These are phyloP conservation scores for Tulasnella sp. DNA, from an alignment of 768 basidiomycete species.

Conservation along the genomic window DNA sequence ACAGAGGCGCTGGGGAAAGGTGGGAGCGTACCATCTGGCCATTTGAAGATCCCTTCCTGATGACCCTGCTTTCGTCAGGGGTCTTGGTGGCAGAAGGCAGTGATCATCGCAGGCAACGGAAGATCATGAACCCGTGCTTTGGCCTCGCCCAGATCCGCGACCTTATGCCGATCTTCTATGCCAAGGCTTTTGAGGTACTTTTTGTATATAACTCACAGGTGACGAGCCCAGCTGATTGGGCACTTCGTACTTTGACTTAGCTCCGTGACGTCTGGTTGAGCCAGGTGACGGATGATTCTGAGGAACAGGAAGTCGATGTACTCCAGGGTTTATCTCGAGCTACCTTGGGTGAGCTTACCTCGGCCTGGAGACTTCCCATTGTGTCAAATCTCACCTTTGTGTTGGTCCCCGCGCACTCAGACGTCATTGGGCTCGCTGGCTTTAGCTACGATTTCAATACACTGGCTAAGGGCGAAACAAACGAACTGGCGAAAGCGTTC, in stretches of 20 bases:
- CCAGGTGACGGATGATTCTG: neutral
- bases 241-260: neutral
- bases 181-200: constrained; percentile 36
- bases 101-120: neutral
- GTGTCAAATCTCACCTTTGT: too few relatives aligned
- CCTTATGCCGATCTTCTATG: constrained; percentile 44
- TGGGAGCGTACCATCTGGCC: neutral
- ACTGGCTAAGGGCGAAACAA: constrained; percentile 22
- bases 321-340: neutral
- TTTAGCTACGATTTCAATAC: constrained; percentile 30
- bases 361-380: constrained; percentile 13
- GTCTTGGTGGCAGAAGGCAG: neutral
- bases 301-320: neutral
- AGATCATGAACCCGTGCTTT: constrained; percentile 45
- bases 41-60: neutral
- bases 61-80: neutral
- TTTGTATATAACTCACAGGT: neutral
- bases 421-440: neutral
- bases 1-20: neutral
- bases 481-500: constrained; percentile 28
- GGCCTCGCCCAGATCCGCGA: constrained; percentile 47
- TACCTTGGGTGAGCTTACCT: constrained; percentile 19
- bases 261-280: neutral
- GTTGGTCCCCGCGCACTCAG: too few relatives aligned
- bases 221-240: neutral